phyloP scores from a whole-genome alignment of 2,329 filamentous ascomycete genomes.

The Juglanconis oblonga region DNA sequence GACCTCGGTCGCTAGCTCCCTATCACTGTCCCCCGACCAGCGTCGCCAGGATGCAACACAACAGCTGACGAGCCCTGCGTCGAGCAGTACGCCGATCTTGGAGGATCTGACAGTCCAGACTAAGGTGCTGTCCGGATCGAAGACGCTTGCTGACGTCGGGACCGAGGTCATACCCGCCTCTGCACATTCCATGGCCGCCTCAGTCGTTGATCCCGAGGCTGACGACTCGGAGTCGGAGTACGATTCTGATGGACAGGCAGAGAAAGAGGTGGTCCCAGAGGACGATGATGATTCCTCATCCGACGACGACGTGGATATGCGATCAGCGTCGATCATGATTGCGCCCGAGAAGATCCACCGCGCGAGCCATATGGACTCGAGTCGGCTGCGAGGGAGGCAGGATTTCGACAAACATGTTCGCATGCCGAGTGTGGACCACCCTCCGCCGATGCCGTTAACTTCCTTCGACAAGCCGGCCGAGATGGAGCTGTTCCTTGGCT shows the following conservation, averaged over 20 bases:
- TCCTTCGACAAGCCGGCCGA: constrained; percentile 24
- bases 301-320: constrained; percentile 12
- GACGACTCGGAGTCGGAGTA: background rate
- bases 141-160: constrained; percentile 17
- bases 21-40: constrained; percentile 13
- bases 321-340: constrained; percentile 22
- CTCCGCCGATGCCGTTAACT: constrained; percentile 1
- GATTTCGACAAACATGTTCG: constrained; percentile 21
- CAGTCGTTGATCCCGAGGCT: constrained; percentile 10
- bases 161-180: constrained; percentile 14
- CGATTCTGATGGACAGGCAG: background rate
- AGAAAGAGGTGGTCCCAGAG: background rate
- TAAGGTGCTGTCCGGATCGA: constrained; percentile 16
- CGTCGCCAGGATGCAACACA: constrained; percentile 7
- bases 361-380: constrained; percentile 23
- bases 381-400: constrained; percentile 3
- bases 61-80: background rate
- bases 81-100: background rate
- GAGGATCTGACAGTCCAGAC: constrained; percentile 17
- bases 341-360: constrained; percentile 25
- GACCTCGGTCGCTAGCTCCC: constrained; percentile 13
- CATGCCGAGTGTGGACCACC: constrained; percentile 19
- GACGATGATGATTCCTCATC: constrained; percentile 1
- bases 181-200: constrained; percentile 14
- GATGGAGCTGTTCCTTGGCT: constrained; percentile 38